Conservation (phyloP, 164 flowering plant species). For the Sextonia rubra region DNA sequence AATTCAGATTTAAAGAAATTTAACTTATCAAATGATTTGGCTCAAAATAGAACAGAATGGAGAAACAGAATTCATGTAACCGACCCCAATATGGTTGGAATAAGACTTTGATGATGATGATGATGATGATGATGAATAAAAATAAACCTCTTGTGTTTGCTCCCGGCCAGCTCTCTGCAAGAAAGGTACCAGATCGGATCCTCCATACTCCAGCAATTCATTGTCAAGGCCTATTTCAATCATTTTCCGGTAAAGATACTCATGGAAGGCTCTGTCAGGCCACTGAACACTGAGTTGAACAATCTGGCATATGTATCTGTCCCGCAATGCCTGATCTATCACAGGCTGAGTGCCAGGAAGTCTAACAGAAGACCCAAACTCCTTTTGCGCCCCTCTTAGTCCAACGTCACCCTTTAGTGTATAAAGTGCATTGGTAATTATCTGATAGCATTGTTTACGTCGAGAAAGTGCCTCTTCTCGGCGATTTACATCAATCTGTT, state of each 20-base stretch:
- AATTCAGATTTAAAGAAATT: too few relatives aligned
- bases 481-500: constrained; percentile 67
- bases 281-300: constrained; percentile 94
- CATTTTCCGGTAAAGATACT: constrained; percentile 76
- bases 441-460: constrained; percentile 84
- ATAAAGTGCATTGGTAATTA: constrained; percentile 66
- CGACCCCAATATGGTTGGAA: too few relatives aligned
- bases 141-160: constrained; percentile 51
- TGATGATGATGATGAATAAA: too few relatives aligned
- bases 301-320: constrained; percentile 74
- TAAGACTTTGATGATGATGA: too few relatives aligned
- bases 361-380: constrained; percentile 61
- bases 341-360: constrained; percentile 34
- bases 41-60: too few relatives aligned
- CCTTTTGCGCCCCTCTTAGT: constrained; percentile 29
- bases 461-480: constrained; percentile 69
- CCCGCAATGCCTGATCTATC: constrained; percentile 63
- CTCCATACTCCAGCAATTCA: constrained; percentile 91
- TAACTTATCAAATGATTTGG: too few relatives aligned
- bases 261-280: constrained; percentile 80
- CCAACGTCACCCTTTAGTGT: constrained; percentile 62
- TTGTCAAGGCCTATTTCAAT: constrained; percentile 88
- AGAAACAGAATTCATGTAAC: too few relatives aligned
- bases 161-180: constrained; percentile 77
- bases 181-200: constrained; percentile 94